These are phyloP conservation scores for Logfia minima DNA, from an alignment of 129 eudicot genomes.

Conservation along the genomic window DNA sequence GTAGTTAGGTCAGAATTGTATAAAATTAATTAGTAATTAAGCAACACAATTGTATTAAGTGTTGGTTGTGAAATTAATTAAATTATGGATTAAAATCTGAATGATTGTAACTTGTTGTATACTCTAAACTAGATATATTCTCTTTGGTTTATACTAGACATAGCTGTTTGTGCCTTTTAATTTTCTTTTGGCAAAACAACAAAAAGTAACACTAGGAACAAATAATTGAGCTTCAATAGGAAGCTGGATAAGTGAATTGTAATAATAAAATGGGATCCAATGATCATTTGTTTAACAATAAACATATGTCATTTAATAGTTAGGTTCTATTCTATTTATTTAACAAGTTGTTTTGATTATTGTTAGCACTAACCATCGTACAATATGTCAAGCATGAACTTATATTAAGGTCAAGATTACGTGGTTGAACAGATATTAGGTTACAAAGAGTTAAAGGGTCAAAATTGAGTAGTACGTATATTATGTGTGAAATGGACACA, in stretches of 20 bases:
- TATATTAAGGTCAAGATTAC: neutral
- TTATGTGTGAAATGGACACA: neutral
- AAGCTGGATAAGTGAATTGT: slow-evolving; percentile 21
- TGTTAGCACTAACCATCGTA: neutral
- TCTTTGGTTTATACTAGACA: slow-evolving; percentile 22
- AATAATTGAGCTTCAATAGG: slow-evolving; percentile 37
- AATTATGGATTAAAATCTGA: neutral
- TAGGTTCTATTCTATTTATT: too few relatives aligned
- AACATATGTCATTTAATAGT: too few relatives aligned
- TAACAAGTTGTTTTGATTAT: too few relatives aligned
- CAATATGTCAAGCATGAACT: neutral
- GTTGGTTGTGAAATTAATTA: slow-evolving; percentile 8
- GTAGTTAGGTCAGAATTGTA: slow-evolving; percentile 31
- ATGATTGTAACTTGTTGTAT: slow-evolving; percentile 12
- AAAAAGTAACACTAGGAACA: slow-evolving; percentile 13
- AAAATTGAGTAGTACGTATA: slow-evolving; percentile 14
- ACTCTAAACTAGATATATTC: slow-evolving; percentile 9
- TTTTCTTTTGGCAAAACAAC: slow-evolving; percentile 23
- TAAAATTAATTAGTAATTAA: slow-evolving; percentile 13
- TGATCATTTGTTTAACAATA: neutral
- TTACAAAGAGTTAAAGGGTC: neutral
- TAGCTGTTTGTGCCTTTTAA: slow-evolving; percentile 16
- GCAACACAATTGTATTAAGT: neutral
- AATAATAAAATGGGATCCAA: slow-evolving; percentile 21
- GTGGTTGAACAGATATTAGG: slow-evolving; percentile 9